Conservation (phyloP, 306 rosid genomes). For the Betula pendula region DNA sequence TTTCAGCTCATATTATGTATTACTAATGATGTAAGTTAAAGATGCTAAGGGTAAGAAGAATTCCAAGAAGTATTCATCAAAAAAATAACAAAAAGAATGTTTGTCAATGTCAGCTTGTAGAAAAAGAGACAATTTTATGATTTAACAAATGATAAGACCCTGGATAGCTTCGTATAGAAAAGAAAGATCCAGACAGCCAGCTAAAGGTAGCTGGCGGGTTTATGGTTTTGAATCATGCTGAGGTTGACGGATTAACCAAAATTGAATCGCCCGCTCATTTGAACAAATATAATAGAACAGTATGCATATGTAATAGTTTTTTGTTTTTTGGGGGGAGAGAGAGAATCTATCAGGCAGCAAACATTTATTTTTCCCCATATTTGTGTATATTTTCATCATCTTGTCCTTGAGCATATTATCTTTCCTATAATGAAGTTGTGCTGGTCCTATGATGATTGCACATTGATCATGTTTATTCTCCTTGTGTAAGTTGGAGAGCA, state of each 20-base stretch:
- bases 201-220: not conserved
- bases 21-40: not conserved
- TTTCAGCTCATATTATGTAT: not conserved
- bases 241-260: not conserved
- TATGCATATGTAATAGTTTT: no score
- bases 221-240: not conserved
- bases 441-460: not conserved
- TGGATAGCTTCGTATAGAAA: not conserved
- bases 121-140: not conserved
- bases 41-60: not conserved
- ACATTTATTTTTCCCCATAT: no score
- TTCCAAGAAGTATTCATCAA: no score
- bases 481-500: not conserved
- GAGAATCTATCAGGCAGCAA: no score
- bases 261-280: not conserved
- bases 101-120: not conserved
- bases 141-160: not conserved
- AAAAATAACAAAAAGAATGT: not conserved
- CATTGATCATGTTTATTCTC: constrained; percentile 13
- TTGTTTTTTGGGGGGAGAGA: no score
- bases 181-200: not conserved
- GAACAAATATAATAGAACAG: no score
- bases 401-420: not conserved
- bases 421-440: not conserved
- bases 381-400: no score